These are phyloP conservation scores for Vitis rupestris DNA, from an alignment of 164 flowering plant genomes.

Conservation along the genomic window DNA sequence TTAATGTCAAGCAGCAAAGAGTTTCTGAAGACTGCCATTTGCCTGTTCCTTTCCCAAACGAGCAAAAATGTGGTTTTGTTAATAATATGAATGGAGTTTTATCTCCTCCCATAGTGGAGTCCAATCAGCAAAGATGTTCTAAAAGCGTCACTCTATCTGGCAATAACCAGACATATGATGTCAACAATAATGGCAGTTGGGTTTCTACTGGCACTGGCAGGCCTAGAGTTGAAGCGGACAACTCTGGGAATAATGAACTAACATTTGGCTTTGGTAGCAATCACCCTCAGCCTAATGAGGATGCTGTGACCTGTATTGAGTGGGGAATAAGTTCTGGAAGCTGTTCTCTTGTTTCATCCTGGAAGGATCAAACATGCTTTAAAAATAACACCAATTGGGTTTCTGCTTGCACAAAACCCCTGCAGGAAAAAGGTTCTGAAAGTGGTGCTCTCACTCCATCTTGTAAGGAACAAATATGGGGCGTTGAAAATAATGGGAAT, in stretches of 20 bases:
- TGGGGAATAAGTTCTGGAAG: slow-evolving; percentile 13
- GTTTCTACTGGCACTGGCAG: neutral
- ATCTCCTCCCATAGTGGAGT: neutral
- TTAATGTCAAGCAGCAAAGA: slow-evolving; percentile 9
- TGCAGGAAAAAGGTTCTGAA: slow-evolving; percentile 6
- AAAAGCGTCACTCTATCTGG: slow-evolving; percentile 8
- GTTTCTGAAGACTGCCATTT: slow-evolving; percentile 3
- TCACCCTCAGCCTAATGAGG: slow-evolving; percentile 6
- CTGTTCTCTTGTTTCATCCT: slow-evolving; percentile 7
- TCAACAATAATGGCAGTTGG: neutral
- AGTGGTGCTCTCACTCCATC: neutral
- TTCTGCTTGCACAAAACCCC: slow-evolving; percentile 3
- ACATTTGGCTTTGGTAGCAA: slow-evolving; percentile 3
- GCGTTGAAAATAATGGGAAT: slow-evolving; percentile 8
- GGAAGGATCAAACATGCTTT: slow-evolving; percentile 7
- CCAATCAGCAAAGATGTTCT: slow-evolving; percentile 7
- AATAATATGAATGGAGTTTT: neutral
- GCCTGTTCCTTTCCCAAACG: slow-evolving; percentile 1
- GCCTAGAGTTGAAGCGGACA: neutral
- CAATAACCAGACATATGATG: slow-evolving; percentile 13
- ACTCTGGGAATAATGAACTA: neutral
- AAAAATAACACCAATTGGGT: neutral
- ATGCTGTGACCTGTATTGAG: slow-evolving; percentile 6
- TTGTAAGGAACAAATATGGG: slow-evolving; percentile 5
- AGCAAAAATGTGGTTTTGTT: slow-evolving; percentile 1